Evolutionary conservation across 2,329 filamentous ascomycete genomes (phyloP).

Genomic region (Pseudopyricularia javanii): DNA sequence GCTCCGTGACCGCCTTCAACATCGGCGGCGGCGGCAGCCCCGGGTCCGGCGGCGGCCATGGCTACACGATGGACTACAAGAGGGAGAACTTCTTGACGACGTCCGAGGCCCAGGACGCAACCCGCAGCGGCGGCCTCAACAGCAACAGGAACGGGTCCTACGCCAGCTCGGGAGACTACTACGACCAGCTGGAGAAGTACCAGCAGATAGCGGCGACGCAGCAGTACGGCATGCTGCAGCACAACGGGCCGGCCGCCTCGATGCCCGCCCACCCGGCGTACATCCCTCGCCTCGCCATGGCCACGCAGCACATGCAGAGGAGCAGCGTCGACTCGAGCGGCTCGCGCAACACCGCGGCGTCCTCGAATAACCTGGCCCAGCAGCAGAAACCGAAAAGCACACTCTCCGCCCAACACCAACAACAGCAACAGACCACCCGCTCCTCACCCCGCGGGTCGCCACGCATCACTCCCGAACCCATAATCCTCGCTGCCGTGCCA

Average conservation of each 20-base stretch:
- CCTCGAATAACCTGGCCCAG: neutral
- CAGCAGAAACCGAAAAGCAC: neutral
- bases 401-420: neutral
- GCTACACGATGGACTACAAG: constrained; percentile 21
- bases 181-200: constrained; percentile 16
- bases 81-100: constrained; percentile 1
- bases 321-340: constrained; percentile 1
- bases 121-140: neutral
- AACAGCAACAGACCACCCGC: neutral
- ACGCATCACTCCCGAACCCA: neutral
- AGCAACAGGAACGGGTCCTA: constrained; percentile 10
- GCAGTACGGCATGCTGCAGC: constrained; percentile 3
- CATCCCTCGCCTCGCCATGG: constrained; percentile 19
- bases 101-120: neutral
- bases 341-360: neutral
- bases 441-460: constrained; percentile 2
- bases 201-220: constrained; percentile 3
- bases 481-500: neutral
- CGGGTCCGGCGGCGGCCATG: constrained; percentile 4
- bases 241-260: constrained; percentile 10
- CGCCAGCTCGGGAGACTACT: constrained; percentile 24
- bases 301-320: constrained; percentile 1
- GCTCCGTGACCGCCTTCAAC: constrained; percentile 10
- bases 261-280: constrained; percentile 38
- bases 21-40: constrained; percentile 6